A percentile compares a stretch with the other conserved stretches of the same genome.
phyloP scores from a whole-genome alignment of 495 filamentous ascomycete species.

The Hypoxylon trugodes region DNA sequence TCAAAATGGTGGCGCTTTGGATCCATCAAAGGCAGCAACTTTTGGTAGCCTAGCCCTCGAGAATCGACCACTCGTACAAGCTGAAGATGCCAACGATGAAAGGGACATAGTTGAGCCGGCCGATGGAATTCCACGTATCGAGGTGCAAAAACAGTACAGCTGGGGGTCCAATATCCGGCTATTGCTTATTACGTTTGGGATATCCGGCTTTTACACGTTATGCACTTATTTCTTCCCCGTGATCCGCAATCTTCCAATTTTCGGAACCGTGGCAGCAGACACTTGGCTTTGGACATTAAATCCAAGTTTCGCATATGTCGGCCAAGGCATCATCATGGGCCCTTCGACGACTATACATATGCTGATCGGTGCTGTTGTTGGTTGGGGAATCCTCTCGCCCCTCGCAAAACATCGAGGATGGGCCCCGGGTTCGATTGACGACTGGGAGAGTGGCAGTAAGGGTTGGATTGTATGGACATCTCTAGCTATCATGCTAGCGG shows the following conservation, averaged over 20 bases:
- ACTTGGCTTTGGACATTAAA: slow-evolving; percentile 97
- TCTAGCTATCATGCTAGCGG: slow-evolving; percentile 94
- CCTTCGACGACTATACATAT: slow-evolving; percentile 94
- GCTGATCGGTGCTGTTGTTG: slow-evolving; percentile 88
- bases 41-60: slow-evolving; percentile 44
- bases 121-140: slow-evolving; percentile 14
- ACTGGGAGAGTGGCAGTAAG: slow-evolving; percentile 92
- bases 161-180: slow-evolving; percentile 64
- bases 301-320: slow-evolving; percentile 92
- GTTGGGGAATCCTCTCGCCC: slow-evolving; percentile 92
- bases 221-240: slow-evolving; percentile 91
- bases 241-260: slow-evolving; percentile 82
- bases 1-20: slow-evolving; percentile 33
- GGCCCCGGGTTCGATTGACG: slow-evolving; percentile 84
- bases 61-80: slow-evolving; percentile 34
- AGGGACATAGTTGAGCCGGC: slow-evolving; percentile 2
- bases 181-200: slow-evolving; percentile 59
- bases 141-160: slow-evolving; percentile 39
- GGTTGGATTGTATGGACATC: slow-evolving; percentile 99
- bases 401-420: slow-evolving; percentile 85
- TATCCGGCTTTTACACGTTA: slow-evolving; percentile 73
- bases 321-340: slow-evolving; percentile 88
- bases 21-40: slow-evolving; percentile 42
- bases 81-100: slow-evolving; percentile 23
- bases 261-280: slow-evolving; percentile 75